Conservation (phyloP, 352 stramenopile genomes). For the Phytophthora nicotianae region DNA sequence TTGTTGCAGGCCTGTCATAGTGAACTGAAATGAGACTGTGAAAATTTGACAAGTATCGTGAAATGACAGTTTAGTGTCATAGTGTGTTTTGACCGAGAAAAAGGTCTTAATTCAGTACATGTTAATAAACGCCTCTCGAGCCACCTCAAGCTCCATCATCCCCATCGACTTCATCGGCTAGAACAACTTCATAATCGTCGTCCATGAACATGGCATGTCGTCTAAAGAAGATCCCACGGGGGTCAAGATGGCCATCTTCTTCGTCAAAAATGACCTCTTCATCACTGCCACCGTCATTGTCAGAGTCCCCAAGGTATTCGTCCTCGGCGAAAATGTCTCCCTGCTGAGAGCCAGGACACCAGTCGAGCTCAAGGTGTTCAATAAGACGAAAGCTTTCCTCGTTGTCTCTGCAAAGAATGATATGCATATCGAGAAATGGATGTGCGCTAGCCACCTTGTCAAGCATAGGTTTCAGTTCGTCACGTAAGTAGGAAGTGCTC, state of each 20-base stretch:
- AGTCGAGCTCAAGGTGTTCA: constrained; percentile 34
- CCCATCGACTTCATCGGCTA: constrained; percentile 13
- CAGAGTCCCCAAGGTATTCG: constrained; percentile 18
- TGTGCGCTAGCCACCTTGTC: constrained; percentile 27
- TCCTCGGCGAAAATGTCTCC: constrained; percentile 33
- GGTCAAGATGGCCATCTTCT: constrained; percentile 9
- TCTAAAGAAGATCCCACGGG: constrained; percentile 13
- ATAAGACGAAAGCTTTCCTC: constrained; percentile 30
- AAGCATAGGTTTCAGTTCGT: constrained; percentile 46
- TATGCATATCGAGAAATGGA: constrained; percentile 26
- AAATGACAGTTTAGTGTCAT: constrained; percentile 17
- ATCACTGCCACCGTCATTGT: constrained; percentile 14
- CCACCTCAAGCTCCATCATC: constrained; percentile 10
- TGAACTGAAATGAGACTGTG: constrained; percentile 10
- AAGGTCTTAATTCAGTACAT: too few species aligned
- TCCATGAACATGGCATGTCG: constrained; percentile 22
- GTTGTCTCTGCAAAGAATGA: constrained; percentile 24
- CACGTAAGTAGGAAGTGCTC: constrained; percentile 27
- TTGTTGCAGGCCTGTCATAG: constrained; percentile 18
- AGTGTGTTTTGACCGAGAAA: too few species aligned
- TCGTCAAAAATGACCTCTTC: constrained; percentile 30
- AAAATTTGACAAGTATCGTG: neutral
- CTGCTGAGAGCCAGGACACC: constrained; percentile 21
- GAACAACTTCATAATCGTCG: constrained; percentile 21
- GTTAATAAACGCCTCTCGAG: too few species aligned